Percentiles rank a stretch among this genome's conserved stretches.
These are phyloP conservation scores for Haplosporangium sp. DNA, from an alignment of 371 early-diverging fungal species.

Conservation along the genomic window DNA sequence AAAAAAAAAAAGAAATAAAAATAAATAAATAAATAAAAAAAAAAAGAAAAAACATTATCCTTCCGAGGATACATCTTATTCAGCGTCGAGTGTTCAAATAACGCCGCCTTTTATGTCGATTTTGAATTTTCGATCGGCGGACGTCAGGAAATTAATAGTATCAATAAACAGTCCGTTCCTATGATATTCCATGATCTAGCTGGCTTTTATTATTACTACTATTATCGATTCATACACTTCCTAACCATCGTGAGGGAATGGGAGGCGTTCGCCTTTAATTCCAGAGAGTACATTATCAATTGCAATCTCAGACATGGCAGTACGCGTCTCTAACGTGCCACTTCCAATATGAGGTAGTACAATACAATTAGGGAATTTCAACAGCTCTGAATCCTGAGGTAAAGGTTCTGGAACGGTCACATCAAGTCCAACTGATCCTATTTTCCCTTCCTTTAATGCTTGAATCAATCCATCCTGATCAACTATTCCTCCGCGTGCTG, in stretches of 20 bases:
- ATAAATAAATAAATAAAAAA: too few species aligned
- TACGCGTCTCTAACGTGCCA: constrained; percentile 86
- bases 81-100: too few species aligned
- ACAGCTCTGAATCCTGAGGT: constrained; percentile 68
- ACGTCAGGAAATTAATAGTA: too few species aligned
- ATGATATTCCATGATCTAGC: too few species aligned
- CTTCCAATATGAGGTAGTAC: constrained; percentile 76
- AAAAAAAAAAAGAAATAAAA: too few species aligned
- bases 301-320: constrained; percentile 82
- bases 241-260: constrained; percentile 33
- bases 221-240: background rate
- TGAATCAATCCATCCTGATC: constrained; percentile 78
- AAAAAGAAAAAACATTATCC: too few species aligned
- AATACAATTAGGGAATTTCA: constrained; percentile 71
- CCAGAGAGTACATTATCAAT: constrained; percentile 70
- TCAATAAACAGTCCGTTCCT: too few species aligned
- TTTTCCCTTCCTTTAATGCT: constrained; percentile 72
- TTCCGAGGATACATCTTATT: too few species aligned
- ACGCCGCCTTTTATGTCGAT: too few species aligned
- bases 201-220: too few species aligned
- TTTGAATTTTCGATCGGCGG: too few species aligned
- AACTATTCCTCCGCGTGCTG: constrained; percentile 85
- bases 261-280: constrained; percentile 49
- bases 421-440: constrained; percentile 85
- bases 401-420: constrained; percentile 92